Percentiles rank a stretch among this genome's conserved stretches.
phyloP scores from a whole-genome alignment of 1,284 basidiomycete genomes.

The Ganoderma resinaceum region DNA sequence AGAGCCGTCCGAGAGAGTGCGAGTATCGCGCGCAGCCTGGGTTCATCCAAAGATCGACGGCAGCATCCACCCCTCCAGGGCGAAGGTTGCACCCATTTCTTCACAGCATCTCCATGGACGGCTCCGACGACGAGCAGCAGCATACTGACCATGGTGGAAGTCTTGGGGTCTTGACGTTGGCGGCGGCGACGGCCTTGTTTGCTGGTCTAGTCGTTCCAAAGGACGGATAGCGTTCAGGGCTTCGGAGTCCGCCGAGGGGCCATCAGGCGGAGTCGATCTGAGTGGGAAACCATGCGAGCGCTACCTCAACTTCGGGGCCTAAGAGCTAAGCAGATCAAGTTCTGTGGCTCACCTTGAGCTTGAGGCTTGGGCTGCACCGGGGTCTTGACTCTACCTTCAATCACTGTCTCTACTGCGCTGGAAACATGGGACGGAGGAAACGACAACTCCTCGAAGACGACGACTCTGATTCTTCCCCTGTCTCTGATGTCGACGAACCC shows the following conservation, averaged over 20 bases:
- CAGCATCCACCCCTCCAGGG: conserved; percentile 41
- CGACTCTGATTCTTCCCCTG: conserved; percentile 67
- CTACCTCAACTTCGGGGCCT: too few relatives aligned
- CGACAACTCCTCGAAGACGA: conserved; percentile 79
- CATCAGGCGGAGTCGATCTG: conserved; percentile 30
- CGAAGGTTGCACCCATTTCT: conserved; percentile 25
- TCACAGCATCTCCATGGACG: conserved; percentile 29
- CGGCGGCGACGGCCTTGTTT: conserved; percentile 42
- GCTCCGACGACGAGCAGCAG: conserved; percentile 27
- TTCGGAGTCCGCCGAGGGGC: conserved; percentile 19
- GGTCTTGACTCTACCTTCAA: background rate
- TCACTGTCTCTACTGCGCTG: background rate
- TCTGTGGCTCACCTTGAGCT: background rate
- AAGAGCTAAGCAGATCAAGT: too few relatives aligned
- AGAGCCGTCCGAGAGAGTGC: conserved; percentile 25
- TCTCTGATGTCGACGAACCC: conserved; percentile 57
- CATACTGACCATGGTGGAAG: conserved; percentile 48
- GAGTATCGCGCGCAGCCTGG: conserved; percentile 2
- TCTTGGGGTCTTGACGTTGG: conserved; percentile 47
- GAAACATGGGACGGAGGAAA: conserved; percentile 82
- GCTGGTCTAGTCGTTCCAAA: conserved; percentile 31
- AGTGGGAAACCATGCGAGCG: conserved; percentile 9
- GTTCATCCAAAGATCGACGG: conserved; percentile 40
- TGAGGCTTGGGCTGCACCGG: background rate
- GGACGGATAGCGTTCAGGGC: conserved; percentile 31